phyloP scores from a whole-genome alignment of 306 rosid genomes.

The Argentina anserina region DNA sequence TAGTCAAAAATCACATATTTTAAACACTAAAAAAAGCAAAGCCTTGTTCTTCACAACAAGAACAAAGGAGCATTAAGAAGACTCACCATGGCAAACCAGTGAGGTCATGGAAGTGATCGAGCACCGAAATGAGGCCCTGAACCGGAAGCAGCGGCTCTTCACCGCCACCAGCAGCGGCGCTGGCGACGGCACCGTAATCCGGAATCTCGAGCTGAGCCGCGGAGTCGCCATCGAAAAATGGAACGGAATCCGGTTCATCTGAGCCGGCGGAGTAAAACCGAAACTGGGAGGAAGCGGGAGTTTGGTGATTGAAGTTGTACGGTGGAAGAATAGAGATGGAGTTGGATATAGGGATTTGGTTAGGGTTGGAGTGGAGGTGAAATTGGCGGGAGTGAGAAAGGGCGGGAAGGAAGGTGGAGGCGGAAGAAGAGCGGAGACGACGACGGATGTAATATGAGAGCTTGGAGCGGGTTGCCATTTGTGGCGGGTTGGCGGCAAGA shows the following conservation, averaged over 20 bases:
- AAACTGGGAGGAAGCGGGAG: slow-evolving; percentile 34
- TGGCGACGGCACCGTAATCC: slow-evolving; percentile 15
- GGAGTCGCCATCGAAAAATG: background rate
- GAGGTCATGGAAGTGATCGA: slow-evolving; percentile 63
- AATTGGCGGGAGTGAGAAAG: slow-evolving; percentile 24
- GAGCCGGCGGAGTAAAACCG: slow-evolving; percentile 48
- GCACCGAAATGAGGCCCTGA: slow-evolving; percentile 46
- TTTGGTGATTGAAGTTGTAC: background rate
- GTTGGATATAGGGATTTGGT: too few species aligned
- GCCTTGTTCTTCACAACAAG: too few species aligned
- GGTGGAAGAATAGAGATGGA: background rate
- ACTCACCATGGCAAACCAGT: slow-evolving; percentile 85
- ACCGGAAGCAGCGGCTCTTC: slow-evolving; percentile 46
- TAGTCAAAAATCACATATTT: background rate
- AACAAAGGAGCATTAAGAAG: background rate
- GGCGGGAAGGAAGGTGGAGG: slow-evolving; percentile 20
- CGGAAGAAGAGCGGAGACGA: slow-evolving; percentile 7
- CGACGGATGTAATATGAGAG: slow-evolving; percentile 28
- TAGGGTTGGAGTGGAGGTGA: slow-evolving; percentile 23
- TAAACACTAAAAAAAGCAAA: too few species aligned
- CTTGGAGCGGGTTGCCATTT: slow-evolving; percentile 53
- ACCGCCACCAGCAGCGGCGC: background rate
- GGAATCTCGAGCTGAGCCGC: slow-evolving; percentile 31
- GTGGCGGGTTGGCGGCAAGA: background rate
- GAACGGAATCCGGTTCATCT: slow-evolving; percentile 30